These are phyloP conservation scores for Scenedesmus sp. DNA, from an alignment of 163 green algal species.

Conservation along the genomic window DNA sequence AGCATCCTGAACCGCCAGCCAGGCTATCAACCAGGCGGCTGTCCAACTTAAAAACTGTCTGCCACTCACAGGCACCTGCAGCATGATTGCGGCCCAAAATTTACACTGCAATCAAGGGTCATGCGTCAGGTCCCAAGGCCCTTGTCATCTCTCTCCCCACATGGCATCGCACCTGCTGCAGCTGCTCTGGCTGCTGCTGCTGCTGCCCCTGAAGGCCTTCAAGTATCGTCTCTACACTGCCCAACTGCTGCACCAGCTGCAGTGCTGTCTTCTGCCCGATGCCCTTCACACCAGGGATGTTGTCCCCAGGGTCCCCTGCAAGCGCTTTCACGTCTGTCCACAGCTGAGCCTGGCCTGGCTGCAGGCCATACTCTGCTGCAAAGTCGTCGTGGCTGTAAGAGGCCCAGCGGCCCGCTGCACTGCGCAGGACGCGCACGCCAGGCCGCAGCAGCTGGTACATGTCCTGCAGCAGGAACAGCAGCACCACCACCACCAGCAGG, in stretches of 20 bases:
- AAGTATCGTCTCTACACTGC: constrained; percentile 68
- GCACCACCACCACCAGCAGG: too few species aligned
- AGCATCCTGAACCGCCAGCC: too few species aligned
- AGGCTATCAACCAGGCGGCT: too few species aligned
- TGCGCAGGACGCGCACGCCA: constrained; percentile 74
- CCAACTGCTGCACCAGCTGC: constrained; percentile 68
- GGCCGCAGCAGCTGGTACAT: constrained; percentile 83
- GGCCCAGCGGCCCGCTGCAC: background rate
- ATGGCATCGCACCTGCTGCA: background rate
- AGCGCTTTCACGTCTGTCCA: constrained; percentile 82
- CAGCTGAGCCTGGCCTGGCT: constrained; percentile 33
- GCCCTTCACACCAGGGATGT: constrained; percentile 78
- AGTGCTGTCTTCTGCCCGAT: constrained; percentile 76
- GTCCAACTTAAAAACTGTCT: too few species aligned
- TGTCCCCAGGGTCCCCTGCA: constrained; percentile 76
- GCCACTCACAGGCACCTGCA: too few species aligned
- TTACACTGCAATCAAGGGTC: background rate
- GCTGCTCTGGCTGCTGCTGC: constrained; percentile 18
- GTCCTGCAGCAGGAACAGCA: constrained; percentile 63
- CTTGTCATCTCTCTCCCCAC: too few species aligned
- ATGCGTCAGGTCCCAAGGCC: background rate
- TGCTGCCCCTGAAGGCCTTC: constrained; percentile 33
- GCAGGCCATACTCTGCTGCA: constrained; percentile 64
- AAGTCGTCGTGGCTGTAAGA: constrained; percentile 73
- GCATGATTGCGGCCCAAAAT: background rate